Conservation (phyloP, 1,139 yeast genomes). For the Pichia sp. region DNA sequence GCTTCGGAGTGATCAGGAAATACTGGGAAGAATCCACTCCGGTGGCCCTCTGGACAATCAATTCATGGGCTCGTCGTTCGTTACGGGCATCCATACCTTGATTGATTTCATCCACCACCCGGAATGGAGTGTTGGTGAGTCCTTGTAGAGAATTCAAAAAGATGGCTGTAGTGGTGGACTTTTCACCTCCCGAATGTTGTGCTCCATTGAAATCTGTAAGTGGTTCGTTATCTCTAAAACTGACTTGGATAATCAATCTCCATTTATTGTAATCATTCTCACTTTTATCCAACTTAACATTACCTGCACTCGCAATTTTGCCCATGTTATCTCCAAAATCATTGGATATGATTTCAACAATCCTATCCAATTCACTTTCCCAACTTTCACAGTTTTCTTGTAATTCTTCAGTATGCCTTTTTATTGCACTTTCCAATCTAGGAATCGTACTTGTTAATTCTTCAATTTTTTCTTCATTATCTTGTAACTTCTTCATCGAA, state of each 20-base stretch:
- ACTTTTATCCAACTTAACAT: constrained; percentile 52
- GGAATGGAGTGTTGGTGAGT: constrained; percentile 82
- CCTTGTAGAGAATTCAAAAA: constrained; percentile 90
- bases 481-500: constrained; percentile 34
- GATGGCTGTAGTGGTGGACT: constrained; percentile 90
- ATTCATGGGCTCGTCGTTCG: constrained; percentile 80
- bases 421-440: constrained; percentile 27
- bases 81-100: constrained; percentile 98
- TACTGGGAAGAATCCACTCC: constrained; percentile 55
- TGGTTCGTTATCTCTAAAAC: constrained; percentile 72
- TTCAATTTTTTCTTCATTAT: constrained; percentile 29
- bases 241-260: constrained; percentile 78
- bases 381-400: constrained; percentile 38
- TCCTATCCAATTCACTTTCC: constrained; percentile 50
- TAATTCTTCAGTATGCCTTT: constrained; percentile 35
- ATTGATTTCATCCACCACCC: constrained; percentile 96
- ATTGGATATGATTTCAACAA: constrained; percentile 49
- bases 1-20: constrained; percentile 87
- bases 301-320: constrained; percentile 81
- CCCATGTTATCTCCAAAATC: constrained; percentile 63
- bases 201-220: constrained; percentile 70
- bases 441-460: constrained; percentile 33
- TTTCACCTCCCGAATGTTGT: constrained; percentile 95
- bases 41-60: constrained; percentile 84
- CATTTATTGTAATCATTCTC: constrained; percentile 60